A percentile compares a stretch with the other conserved stretches of the same genome.
Conservation (phyloP, 495 filamentous ascomycete genomes). For the Parathielavia hyrcaniae region DNA sequence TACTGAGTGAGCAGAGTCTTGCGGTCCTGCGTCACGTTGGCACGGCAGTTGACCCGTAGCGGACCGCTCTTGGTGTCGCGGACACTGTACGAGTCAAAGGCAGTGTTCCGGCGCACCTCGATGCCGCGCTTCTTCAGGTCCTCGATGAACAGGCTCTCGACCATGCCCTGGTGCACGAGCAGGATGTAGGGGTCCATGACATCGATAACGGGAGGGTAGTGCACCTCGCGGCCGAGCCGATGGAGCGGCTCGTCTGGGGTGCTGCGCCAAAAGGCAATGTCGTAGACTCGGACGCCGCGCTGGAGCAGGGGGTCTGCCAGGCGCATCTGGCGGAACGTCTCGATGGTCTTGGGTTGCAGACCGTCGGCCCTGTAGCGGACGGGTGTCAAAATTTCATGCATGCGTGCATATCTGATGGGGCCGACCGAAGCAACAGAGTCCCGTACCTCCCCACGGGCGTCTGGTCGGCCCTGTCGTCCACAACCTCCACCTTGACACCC, state of each 20-base stretch:
- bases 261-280: conserved; percentile 67
- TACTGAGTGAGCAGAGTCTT: conserved; percentile 44
- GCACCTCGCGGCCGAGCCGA: conserved; percentile 48
- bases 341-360: conserved; percentile 53
- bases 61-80: conserved; percentile 34
- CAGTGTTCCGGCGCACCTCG: conserved; percentile 50
- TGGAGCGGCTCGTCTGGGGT: conserved; percentile 48
- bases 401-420: not conserved
- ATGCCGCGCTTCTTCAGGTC: conserved; percentile 56
- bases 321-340: conserved; percentile 53
- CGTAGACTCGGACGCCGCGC: conserved; percentile 59
- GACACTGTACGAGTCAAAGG: conserved; percentile 49
- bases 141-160: conserved; percentile 60
- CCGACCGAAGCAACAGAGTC: not conserved
- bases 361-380: conserved; percentile 52
- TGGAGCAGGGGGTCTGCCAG: conserved; percentile 57
- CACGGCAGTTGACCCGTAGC: conserved; percentile 40
- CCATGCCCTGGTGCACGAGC: conserved; percentile 68
- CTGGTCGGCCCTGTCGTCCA: conserved; percentile 57
- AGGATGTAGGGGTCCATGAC: conserved; percentile 65
- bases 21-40: conserved; percentile 38
- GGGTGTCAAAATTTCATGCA: not conserved
- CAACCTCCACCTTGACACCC: conserved; percentile 53
- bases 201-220: conserved; percentile 54
- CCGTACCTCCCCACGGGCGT: conserved; percentile 54